Conservation (phyloP, 1,284 basidiomycete genomes). For the Tetrapyrgos nigripes region DNA sequence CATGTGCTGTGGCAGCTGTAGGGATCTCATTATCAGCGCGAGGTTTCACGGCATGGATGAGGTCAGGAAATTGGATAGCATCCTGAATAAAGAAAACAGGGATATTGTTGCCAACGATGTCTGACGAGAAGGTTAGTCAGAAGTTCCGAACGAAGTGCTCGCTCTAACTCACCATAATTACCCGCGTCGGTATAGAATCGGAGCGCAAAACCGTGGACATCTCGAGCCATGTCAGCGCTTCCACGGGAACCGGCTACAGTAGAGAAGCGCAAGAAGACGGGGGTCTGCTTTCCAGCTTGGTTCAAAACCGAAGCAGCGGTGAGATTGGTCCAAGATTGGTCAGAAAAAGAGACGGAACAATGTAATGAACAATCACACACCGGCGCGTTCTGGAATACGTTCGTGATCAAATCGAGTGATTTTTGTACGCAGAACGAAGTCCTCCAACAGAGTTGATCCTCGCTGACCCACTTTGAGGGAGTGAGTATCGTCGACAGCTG, state of each 20-base stretch:
- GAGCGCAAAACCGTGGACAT: slow-evolving; percentile 19
- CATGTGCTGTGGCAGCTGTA: slow-evolving; percentile 10
- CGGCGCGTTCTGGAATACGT: slow-evolving; percentile 8
- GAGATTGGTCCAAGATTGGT: slow-evolving; percentile 14
- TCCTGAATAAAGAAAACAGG: slow-evolving; percentile 13
- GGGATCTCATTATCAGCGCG: slow-evolving; percentile 10
- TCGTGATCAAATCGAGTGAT: slow-evolving; percentile 12
- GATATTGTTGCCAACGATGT: slow-evolving; percentile 15
- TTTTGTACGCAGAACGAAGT: slow-evolving; percentile 11
- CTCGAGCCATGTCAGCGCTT: slow-evolving; percentile 19
- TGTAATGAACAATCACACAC: background rate
- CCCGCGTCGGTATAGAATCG: slow-evolving; percentile 15
- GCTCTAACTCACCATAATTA: slow-evolving; percentile 3
- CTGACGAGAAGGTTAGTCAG: background rate
- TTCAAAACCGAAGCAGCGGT: slow-evolving; percentile 8
- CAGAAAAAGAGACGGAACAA: no score
- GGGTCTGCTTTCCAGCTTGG: slow-evolving; percentile 23
- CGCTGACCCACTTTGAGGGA: slow-evolving; percentile 8
- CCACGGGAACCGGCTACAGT: slow-evolving; percentile 23
- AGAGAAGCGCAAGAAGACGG: slow-evolving; percentile 20
- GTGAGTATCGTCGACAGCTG: slow-evolving; percentile 12
- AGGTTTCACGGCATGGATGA: slow-evolving; percentile 11
- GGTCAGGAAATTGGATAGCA: slow-evolving; percentile 12
- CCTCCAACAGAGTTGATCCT: slow-evolving; percentile 10
- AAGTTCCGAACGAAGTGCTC: no score